These are phyloP conservation scores for Monascus purpureus DNA, from an alignment of 495 filamentous ascomycete genomes.

Conservation along the genomic window DNA sequence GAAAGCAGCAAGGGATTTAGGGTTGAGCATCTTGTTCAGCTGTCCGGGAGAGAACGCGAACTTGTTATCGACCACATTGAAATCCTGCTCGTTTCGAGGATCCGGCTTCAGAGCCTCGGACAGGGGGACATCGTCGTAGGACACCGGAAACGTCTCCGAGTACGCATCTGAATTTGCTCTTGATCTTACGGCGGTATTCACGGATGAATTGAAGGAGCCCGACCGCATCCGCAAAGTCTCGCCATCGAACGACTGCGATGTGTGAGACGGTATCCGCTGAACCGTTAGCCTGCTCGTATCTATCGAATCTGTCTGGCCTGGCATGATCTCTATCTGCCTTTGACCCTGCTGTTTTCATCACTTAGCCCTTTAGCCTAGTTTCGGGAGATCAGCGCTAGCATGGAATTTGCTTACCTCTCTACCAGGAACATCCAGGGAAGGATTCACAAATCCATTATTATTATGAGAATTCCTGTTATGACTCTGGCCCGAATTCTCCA, in stretches of 20 bases:
- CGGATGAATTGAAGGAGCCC: slow-evolving; percentile 31
- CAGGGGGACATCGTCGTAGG: slow-evolving; percentile 29
- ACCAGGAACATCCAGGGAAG: slow-evolving; percentile 5
- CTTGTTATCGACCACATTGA: slow-evolving; percentile 48
- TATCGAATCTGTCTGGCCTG: not conserved
- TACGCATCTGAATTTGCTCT: slow-evolving; percentile 27
- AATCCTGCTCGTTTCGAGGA: slow-evolving; percentile 48
- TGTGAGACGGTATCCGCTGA: slow-evolving; percentile 18
- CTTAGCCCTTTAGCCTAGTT: no score
- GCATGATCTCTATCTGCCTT: no score
- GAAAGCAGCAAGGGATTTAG: slow-evolving; percentile 60
- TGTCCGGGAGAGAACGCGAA: slow-evolving; percentile 61
- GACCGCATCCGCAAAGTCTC: slow-evolving; percentile 36
- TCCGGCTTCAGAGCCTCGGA: slow-evolving; percentile 54
- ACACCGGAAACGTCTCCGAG: slow-evolving; percentile 12
- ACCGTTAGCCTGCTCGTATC: slow-evolving; percentile 17
- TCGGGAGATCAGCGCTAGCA: slow-evolving; percentile 1
- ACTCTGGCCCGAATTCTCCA: no score
- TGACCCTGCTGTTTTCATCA: no score
- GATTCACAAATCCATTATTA: slow-evolving; percentile 4
- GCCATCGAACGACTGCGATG: slow-evolving; percentile 32
- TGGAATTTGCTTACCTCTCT: slow-evolving; percentile 4
- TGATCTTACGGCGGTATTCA: slow-evolving; percentile 25
- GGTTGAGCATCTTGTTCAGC: slow-evolving; percentile 61
- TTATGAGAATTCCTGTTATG: slow-evolving; percentile 3